Conservation (phyloP, 441 rosid genomes). For the Raphanus hybrid region DNA sequence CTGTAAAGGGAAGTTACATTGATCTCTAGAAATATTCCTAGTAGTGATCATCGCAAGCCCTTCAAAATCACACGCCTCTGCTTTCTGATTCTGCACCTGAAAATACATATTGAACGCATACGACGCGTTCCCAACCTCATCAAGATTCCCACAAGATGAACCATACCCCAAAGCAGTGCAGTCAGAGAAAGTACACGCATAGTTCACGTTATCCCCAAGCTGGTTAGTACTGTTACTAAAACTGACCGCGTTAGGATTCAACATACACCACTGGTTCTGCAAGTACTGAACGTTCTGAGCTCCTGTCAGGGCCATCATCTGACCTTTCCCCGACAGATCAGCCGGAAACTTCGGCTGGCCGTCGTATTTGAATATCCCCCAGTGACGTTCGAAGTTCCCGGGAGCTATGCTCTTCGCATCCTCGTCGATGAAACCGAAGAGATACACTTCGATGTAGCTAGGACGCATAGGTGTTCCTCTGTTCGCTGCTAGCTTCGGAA, state of each 20-base stretch:
- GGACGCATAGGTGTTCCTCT: constrained; percentile 76
- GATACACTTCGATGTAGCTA: constrained; percentile 65
- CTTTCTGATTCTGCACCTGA: constrained; percentile 74
- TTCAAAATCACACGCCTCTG: constrained; percentile 67
- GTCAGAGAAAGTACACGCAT: constrained; percentile 71
- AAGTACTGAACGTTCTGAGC: constrained; percentile 63
- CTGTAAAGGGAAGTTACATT: constrained; percentile 68
- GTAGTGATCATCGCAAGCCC: constrained; percentile 65
- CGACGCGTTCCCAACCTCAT: constrained; percentile 72
- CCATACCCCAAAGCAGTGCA: constrained; percentile 86
- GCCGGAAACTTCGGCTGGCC: constrained; percentile 75
- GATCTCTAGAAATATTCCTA: constrained; percentile 60
- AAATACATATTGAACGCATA: constrained; percentile 84
- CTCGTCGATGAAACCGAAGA: constrained; percentile 81
- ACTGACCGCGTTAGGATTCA: constrained; percentile 61
- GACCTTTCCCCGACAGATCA: constrained; percentile 72
- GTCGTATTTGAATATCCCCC: constrained; percentile 82
- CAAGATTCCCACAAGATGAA: constrained; percentile 68
- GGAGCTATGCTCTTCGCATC: constrained; percentile 84
- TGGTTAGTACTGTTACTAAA: constrained; percentile 50
- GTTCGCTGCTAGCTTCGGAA: constrained; percentile 65
- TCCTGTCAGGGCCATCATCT: constrained; percentile 55
- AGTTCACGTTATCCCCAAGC: constrained; percentile 61
- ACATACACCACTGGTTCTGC: constrained; percentile 66
- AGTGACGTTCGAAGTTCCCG: constrained; percentile 84